These are phyloP conservation scores for Blumeriella jaapii DNA, from an alignment of 2,329 filamentous ascomycete species.

Conservation along the genomic window DNA sequence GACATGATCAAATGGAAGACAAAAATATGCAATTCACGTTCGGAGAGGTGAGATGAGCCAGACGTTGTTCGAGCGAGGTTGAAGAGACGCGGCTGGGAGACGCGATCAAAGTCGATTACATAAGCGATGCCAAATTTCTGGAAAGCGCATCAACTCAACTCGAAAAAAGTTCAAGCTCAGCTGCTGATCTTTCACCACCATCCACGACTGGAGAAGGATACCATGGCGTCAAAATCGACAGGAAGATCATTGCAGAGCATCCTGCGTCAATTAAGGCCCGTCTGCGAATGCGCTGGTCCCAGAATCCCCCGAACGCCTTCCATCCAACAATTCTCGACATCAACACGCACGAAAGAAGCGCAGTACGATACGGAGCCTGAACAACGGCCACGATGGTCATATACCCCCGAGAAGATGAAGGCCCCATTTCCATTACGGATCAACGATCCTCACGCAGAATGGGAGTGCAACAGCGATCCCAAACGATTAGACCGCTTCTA, in stretches of 20 bases:
- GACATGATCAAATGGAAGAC: conserved; percentile 24
- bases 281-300: conserved; percentile 18
- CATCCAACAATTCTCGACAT: conserved; percentile 20
- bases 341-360: conserved; percentile 20
- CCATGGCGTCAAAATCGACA: conserved; percentile 38
- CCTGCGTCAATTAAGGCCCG: conserved; percentile 22
- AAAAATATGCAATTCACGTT: conserved; percentile 16
- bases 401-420: conserved; percentile 59
- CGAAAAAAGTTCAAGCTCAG: too few species aligned
- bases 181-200: conserved; percentile 2
- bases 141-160: too few species aligned
- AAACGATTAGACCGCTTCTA: conserved; percentile 68
- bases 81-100: conserved; percentile 5
- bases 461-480: conserved; percentile 66
- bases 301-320: conserved; percentile 10
- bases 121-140: too few species aligned
- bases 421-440: conserved; percentile 48
- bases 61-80: conserved; percentile 1
- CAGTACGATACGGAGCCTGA: conserved; percentile 26
- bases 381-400: conserved; percentile 52
- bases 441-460: conserved; percentile 43
- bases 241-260: conserved; percentile 30
- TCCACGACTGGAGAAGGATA: conserved; percentile 2
- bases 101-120: conserved; percentile 15
- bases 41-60: conserved; percentile 2